Percentiles rank a stretch among this genome's conserved stretches.
phyloP scores from a whole-genome alignment of 495 filamentous ascomycete species.

The Cladorrhinum samala region DNA sequence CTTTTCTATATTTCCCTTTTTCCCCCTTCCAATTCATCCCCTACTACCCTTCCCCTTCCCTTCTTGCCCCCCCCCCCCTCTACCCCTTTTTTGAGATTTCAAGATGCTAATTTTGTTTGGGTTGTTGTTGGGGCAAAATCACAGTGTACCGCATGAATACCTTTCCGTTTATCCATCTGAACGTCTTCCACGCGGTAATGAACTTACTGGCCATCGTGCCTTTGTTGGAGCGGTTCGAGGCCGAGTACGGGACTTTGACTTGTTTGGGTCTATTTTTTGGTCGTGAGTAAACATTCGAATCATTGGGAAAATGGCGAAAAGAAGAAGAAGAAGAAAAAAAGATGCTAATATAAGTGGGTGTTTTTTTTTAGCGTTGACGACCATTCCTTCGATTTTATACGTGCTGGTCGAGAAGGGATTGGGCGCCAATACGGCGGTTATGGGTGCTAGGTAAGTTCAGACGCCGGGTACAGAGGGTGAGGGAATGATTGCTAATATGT shows the following conservation, averaged over 20 bases:
- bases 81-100: too few species aligned
- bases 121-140: conserved; percentile 8
- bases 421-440: conserved; percentile 57
- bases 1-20: too few species aligned
- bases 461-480: not conserved
- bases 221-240: conserved; percentile 84
- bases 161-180: conserved; percentile 80
- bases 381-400: conserved; percentile 69
- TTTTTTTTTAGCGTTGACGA: conserved; percentile 78
- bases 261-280: conserved; percentile 79
- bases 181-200: conserved; percentile 71
- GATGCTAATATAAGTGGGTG: not conserved
- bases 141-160: conserved; percentile 90
- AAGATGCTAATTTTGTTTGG: too few species aligned
- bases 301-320: too few species aligned
- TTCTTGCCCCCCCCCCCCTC: too few species aligned
- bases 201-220: conserved; percentile 77
- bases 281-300: conserved; percentile 73
- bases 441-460: conserved; percentile 68
- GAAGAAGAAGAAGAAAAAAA: not conserved
- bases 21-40: too few species aligned
- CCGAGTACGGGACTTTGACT: conserved; percentile 87
- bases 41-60: too few species aligned
- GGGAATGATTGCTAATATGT: conserved; percentile 1
- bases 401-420: conserved; percentile 63